Conservation (phyloP, 164 flowering plant genomes). For the Chimonanthus salicifolius region DNA sequence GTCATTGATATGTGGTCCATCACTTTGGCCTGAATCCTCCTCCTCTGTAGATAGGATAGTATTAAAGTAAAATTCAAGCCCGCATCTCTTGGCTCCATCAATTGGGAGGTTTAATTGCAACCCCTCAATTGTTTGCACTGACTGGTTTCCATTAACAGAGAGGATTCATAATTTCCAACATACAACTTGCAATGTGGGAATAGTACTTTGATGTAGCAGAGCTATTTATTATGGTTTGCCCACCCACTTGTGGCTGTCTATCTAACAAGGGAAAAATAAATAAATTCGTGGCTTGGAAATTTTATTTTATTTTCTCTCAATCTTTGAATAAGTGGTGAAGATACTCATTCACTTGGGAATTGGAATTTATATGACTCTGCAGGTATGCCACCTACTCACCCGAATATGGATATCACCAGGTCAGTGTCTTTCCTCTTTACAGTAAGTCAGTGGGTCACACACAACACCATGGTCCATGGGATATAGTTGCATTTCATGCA, state of each 20-base stretch:
- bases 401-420: conserved; percentile 26
- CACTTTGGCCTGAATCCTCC: not conserved
- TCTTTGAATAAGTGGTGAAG: not conserved
- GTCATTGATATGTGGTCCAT: not conserved
- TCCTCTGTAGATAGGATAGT: not conserved
- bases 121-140: not conserved
- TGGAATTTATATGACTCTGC: not conserved
- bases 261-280: too few relatives aligned
- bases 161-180: not conserved
- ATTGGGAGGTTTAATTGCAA: not conserved
- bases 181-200: not conserved
- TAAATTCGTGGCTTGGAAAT: not conserved
- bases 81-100: not conserved
- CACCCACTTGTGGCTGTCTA: not conserved
- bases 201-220: not conserved
- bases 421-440: conserved; percentile 2
- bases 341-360: not conserved
- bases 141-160: not conserved
- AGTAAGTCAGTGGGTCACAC: not conserved
- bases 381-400: conserved; percentile 26
- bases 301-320: not conserved
- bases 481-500: too few relatives aligned
- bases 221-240: not conserved
- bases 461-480: too few relatives aligned
- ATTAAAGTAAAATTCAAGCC: not conserved